Percentiles rank a stretch among this genome's conserved stretches.
These are phyloP conservation scores for Fusarium sambucinum DNA, from an alignment of 2,329 filamentous ascomycete species.

Conservation along the genomic window DNA sequence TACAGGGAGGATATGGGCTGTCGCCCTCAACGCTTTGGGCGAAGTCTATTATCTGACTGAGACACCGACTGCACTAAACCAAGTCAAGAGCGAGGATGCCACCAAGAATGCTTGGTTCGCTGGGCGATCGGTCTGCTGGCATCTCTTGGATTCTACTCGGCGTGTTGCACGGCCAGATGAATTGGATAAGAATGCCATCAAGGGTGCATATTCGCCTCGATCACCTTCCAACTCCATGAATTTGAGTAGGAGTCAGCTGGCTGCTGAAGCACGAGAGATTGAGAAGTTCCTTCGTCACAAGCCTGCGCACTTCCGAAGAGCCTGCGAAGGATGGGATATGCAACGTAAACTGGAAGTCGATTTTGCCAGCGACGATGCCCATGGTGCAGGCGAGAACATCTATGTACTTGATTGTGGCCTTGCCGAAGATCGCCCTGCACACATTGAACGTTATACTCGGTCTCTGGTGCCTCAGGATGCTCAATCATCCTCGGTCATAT, in stretches of 20 bases:
- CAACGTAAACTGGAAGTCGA: conserved; percentile 85
- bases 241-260: conserved; percentile 76
- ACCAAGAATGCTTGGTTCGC: conserved; percentile 82
- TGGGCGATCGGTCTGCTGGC: conserved; percentile 84
- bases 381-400: conserved; percentile 80
- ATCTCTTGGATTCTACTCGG: conserved; percentile 80
- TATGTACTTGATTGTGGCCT: conserved; percentile 80
- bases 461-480: conserved; percentile 41
- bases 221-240: conserved; percentile 81
- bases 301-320: conserved; percentile 81
- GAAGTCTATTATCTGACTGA: conserved; percentile 89
- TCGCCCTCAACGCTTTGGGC: conserved; percentile 91
- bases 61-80: conserved; percentile 68
- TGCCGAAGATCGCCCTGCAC: conserved; percentile 65
- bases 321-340: conserved; percentile 94
- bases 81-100: conserved; percentile 64
- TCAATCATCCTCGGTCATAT: conserved; percentile 19
- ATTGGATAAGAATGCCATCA: conserved; percentile 73
- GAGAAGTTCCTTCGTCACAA: conserved; percentile 78
- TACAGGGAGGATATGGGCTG: conserved; percentile 84
- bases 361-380: conserved; percentile 84
- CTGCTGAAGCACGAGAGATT: conserved; percentile 83
- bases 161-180: conserved; percentile 79
- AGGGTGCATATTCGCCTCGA: conserved; percentile 83
- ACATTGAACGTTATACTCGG: conserved; percentile 60